These are phyloP conservation scores for Primulina huaijiensis DNA, from an alignment of 257 asterid species.

Conservation along the genomic window DNA sequence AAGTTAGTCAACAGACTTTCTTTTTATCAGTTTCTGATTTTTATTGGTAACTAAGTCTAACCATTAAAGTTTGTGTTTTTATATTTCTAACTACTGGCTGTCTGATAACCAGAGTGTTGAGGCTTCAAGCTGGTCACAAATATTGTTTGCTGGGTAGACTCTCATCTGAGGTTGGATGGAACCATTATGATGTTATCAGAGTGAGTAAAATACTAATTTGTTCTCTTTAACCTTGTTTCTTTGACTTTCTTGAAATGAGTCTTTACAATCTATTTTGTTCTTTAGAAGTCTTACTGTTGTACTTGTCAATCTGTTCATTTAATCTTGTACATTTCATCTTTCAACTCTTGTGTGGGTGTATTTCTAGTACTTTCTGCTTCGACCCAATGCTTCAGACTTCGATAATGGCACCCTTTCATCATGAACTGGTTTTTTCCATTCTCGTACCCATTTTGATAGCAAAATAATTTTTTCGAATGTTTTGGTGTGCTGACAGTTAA, in stretches of 20 bases:
- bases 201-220: constrained; percentile 27
- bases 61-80: neutral
- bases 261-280: too few relatives aligned
- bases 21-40: neutral
- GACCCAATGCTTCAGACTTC: neutral
- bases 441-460: neutral
- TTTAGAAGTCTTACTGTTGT: neutral
- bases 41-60: too few relatives aligned
- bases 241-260: too few relatives aligned
- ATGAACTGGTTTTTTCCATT: neutral
- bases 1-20: constrained; percentile 40
- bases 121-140: constrained; percentile 86
- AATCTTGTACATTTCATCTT: too few relatives aligned
- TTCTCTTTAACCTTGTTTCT: neutral
- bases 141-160: constrained; percentile 73
- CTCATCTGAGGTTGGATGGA: constrained; percentile 88
- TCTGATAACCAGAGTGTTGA: constrained; percentile 55
- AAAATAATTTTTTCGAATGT: neutral
- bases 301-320: neutral
- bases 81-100: neutral
- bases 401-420: neutral
- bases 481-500: too few relatives aligned
- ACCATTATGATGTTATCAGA: constrained; percentile 68
- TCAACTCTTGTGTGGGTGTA: neutral
- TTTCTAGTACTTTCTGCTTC: neutral